Conservation (phyloP, 1,284 basidiomycete species). For the Apiotrichum laibachii region DNA sequence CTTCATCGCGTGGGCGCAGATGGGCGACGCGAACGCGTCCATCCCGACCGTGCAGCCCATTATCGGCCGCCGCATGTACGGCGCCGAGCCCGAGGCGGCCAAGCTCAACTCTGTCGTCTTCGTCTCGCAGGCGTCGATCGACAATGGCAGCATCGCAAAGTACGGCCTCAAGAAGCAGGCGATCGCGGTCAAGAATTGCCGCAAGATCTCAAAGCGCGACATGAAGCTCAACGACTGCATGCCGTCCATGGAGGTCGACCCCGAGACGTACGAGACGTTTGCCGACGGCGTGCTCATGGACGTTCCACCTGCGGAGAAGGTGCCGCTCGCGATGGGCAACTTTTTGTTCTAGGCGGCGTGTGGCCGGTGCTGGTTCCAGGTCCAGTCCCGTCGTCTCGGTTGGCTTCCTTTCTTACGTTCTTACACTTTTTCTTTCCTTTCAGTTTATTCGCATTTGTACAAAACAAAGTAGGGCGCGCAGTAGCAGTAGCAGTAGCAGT, state of each 20-base stretch:
- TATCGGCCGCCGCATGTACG: slow-evolving; percentile 87
- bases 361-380: too few relatives aligned
- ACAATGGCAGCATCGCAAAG: slow-evolving; percentile 57
- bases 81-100: slow-evolving; percentile 67
- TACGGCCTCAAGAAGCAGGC: slow-evolving; percentile 74
- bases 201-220: slow-evolving; percentile 73
- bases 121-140: slow-evolving; percentile 73
- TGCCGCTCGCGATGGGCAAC: slow-evolving; percentile 69
- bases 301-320: slow-evolving; percentile 67
- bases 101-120: slow-evolving; percentile 78
- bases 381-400: too few relatives aligned
- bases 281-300: slow-evolving; percentile 77
- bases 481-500: too few relatives aligned
- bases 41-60: slow-evolving; percentile 92
- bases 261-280: slow-evolving; percentile 83
- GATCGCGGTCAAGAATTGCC: slow-evolving; percentile 74
- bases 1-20: slow-evolving; percentile 85
- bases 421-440: too few relatives aligned
- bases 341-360: slow-evolving; percentile 42
- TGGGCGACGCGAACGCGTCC: slow-evolving; percentile 90
- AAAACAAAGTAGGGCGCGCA: too few relatives aligned
- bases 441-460: too few relatives aligned
- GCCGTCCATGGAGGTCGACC: slow-evolving; percentile 83
- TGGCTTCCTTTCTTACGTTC: too few relatives aligned
- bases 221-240: slow-evolving; percentile 89